Base-by-base conservation (phyloP, 805 yeast species). In the Barnettozyma sp. region DNA sequence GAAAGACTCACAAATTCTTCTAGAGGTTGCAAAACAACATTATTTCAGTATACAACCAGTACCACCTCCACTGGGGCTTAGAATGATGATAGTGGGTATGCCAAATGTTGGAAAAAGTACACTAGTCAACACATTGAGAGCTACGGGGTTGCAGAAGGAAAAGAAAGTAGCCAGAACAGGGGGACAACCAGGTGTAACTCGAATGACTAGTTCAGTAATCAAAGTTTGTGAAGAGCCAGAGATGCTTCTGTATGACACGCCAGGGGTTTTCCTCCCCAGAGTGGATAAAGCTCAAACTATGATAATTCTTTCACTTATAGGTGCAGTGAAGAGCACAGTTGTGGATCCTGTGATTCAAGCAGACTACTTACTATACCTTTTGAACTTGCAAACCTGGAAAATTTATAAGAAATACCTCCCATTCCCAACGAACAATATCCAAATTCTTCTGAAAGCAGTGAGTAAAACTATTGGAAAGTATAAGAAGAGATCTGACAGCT, bases 61-160 rank as follows among this genome's bases (percentile, higher is more conserved):
- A 5, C 45, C 45, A 1, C 94, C 95, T 0, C 96, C 97, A 0
- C 58, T 87, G 40, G 97, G 97, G 0, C 62, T 82, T 32, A 60
- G 87, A 16, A 58, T 83, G 39, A 65, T 88, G 65, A 73, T 90
- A 30, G 78, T 81, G 6, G 98, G 98, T 1, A 83, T 92, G 92
- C 98, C 98, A 2, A 92, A 92, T 55, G 94, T 87, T n/a, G 98
- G 98, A 0, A 92, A 92, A 58, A 82, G 95, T 10, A 82, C 96
- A 0, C 55, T 92, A 32, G 80, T 88, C 19, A 92, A 92, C 51
- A 66, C 80, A 0, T 60, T 88, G 34, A 60, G 96, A 40, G 61
- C 60, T 7, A 52, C 44, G 14, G 54, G 53, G 8, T 31, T 51
- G 20, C 38, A 45, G 35, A 42, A 34, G 34, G 62, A 64, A 30